phyloP scores from a whole-genome alignment of 331 rosid genomes.

The Acacia concinna region DNA sequence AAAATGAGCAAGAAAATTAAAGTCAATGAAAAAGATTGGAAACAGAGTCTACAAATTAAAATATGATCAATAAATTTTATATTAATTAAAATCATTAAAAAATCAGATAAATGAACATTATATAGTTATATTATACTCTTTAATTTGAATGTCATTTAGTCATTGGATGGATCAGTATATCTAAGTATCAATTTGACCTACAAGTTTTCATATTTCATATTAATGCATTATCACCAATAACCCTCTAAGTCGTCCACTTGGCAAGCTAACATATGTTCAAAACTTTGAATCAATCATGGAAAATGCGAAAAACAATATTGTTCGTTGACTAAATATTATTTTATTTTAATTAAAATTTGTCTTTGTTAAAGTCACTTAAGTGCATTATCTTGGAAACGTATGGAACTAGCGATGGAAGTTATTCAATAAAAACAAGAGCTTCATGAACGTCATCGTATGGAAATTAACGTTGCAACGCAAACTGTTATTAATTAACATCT shows the following conservation, averaged over 20 bases:
- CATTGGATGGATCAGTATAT: not conserved
- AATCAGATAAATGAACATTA: not conserved
- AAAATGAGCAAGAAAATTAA: not conserved
- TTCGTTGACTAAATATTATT: not conserved
- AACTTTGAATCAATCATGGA: not conserved
- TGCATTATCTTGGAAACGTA: not conserved
- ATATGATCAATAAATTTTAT: not conserved
- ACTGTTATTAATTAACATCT: not conserved
- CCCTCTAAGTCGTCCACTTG: constrained; percentile 37
- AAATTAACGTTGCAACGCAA: not conserved
- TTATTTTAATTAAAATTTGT: not conserved
- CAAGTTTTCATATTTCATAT: not conserved
- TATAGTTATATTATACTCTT: not conserved
- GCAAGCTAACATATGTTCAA: constrained; percentile 25
- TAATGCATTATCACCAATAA: not conserved
- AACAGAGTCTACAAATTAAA: not conserved
- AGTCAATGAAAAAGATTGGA: not conserved
- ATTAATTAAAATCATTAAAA: not conserved
- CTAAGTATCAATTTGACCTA: not conserved
- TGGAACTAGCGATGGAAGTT: not conserved
- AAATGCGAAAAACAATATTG: not conserved
- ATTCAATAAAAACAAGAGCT: not conserved
- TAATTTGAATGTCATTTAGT: constrained; percentile 31
- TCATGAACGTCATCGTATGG: not conserved
- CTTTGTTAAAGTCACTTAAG: not conserved